A percentile compares a stretch with the other conserved stretches of the same genome.
Conservation (phyloP, 805 yeast species). For the Ogataea dorogensis region DNA sequence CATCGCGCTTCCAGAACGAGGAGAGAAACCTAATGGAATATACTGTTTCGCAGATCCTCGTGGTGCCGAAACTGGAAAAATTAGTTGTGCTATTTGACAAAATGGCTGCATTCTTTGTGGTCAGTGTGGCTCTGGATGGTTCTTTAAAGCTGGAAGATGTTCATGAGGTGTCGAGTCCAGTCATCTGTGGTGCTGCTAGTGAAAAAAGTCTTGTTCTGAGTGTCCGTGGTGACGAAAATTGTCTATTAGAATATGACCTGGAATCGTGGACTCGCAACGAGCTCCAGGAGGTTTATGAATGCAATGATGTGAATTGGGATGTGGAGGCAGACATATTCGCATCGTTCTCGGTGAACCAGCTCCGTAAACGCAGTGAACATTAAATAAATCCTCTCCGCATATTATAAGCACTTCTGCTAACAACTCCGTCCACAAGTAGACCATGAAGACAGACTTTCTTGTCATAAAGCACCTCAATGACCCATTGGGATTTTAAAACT, state of each 20-base stretch:
- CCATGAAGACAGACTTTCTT: conserved; percentile 29
- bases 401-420: conserved; percentile 23
- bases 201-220: conserved; percentile 26
- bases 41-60: conserved; percentile 41
- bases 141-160: conserved; percentile 34
- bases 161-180: conserved; percentile 27
- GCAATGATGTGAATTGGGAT: conserved; percentile 35
- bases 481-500: conserved; percentile 45
- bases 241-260: conserved; percentile 25
- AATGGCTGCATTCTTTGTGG: conserved; percentile 42
- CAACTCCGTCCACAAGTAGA: conserved; percentile 28
- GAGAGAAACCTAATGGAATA: conserved; percentile 46
- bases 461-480: conserved; percentile 22
- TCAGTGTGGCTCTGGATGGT: conserved; percentile 33
- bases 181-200: conserved; percentile 28
- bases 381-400: conserved; percentile 32
- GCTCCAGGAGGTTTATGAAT: conserved; percentile 34
- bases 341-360: conserved; percentile 48
- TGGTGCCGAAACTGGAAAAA: conserved; percentile 30
- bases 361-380: conserved; percentile 68
- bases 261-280: conserved; percentile 22
- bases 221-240: conserved; percentile 23
- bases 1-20: conserved; percentile 61
- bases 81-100: conserved; percentile 49
- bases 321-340: conserved; percentile 46